A percentile compares a stretch with the other conserved stretches of the same genome.
Evolutionary conservation across 768 basidiomycete genomes (phyloP).

Genomic region (Trametes punicea): DNA sequence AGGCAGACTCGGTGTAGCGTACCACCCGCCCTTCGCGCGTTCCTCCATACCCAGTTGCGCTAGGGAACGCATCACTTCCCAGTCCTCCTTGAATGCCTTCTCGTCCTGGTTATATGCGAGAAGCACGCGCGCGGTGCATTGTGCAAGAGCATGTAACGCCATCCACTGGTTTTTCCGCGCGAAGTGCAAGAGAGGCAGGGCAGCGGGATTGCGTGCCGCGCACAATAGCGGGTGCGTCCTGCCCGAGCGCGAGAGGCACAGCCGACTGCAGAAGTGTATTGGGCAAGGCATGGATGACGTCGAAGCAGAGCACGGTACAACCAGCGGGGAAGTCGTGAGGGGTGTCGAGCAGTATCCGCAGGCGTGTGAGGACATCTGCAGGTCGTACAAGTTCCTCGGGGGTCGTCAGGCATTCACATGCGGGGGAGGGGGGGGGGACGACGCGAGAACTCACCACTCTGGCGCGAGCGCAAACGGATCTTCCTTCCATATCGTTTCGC

Average conservation of each 20-base stretch:
- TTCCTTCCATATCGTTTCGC: slow-evolving; percentile 82
- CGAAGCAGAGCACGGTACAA: slow-evolving; percentile 49
- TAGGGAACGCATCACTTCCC: slow-evolving; percentile 54
- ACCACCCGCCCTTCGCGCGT: slow-evolving; percentile 44
- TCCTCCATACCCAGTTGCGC: slow-evolving; percentile 81
- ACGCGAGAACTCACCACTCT: slow-evolving; percentile 55
- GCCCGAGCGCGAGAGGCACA: slow-evolving; percentile 66
- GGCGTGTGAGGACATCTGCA: slow-evolving; percentile 55
- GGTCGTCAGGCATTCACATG: background rate
- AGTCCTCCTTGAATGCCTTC: slow-evolving; percentile 43
- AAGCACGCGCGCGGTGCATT: slow-evolving; percentile 62
- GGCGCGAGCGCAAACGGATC: slow-evolving; percentile 79
- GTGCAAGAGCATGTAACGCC: slow-evolving; percentile 69
- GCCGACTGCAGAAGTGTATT: slow-evolving; percentile 74
- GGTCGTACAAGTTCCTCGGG: slow-evolving; percentile 74
- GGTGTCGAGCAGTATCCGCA: slow-evolving; percentile 77
- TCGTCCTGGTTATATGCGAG: slow-evolving; percentile 50
- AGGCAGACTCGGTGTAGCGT: slow-evolving; percentile 18
- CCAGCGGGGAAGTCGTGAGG: slow-evolving; percentile 41
- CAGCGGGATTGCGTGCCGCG: slow-evolving; percentile 68
- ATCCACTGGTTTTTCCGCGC: slow-evolving; percentile 66
- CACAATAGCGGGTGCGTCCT: slow-evolving; percentile 72
- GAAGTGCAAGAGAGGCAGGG: slow-evolving; percentile 54
- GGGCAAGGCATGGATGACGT: slow-evolving; percentile 42
- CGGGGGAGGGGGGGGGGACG: background rate